Evolutionary conservation across 495 filamentous ascomycete species (phyloP), one percentile per base, ranked within the genome.

Genomic region (Penicillium manginii): DNA sequence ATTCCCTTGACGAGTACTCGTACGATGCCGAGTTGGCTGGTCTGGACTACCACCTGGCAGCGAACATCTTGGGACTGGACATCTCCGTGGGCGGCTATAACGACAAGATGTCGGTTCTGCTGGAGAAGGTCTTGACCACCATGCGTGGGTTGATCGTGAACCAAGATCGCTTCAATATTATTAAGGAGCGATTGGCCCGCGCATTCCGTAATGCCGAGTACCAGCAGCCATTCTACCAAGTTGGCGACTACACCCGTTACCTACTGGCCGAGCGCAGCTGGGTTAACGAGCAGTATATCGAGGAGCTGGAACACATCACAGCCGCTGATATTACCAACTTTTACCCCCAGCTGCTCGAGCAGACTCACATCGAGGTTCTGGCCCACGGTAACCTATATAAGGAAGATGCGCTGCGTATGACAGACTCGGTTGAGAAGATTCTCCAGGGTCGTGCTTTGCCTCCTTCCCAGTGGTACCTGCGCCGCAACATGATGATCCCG

Each of bases 21-120:
- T 99, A 99, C 62, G 92, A 97, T 69, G 94, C 94, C 15, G 94
- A 98, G 67, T 86, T 98, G 59, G 89, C 94, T 29, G 94, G 94
- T 1, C 70, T 99, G 50, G 87, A 91, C 49, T 99, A 98, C 71
- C 83, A 84, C 43, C 83, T 98, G 2, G 78, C 79, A 10, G 81
- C 83, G 18, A 88, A 89, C 62, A 81, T 81, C 2, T 75, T 86
- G 49, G 96, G 96, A 0, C 66, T 98, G 22, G 87, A 90, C 55
- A 80, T 97, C 39, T 88, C 88, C 33, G 83, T 98, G 17, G 85
- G 84, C 12, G 94, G 94, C 1, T 99, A 98, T 75, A 98, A 94
- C 65, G 94, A 98, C 73, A 99, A 98, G 80, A 85, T 99, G 72
- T 75, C 90, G 0, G 91, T 96, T 14, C 83, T 99, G 9, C 73